Percentiles rank a stretch among this genome's conserved stretches.
These are phyloP conservation scores for Falciphora oryzae DNA, from an alignment of 2,329 filamentous ascomycete species.

Conservation along the genomic window DNA sequence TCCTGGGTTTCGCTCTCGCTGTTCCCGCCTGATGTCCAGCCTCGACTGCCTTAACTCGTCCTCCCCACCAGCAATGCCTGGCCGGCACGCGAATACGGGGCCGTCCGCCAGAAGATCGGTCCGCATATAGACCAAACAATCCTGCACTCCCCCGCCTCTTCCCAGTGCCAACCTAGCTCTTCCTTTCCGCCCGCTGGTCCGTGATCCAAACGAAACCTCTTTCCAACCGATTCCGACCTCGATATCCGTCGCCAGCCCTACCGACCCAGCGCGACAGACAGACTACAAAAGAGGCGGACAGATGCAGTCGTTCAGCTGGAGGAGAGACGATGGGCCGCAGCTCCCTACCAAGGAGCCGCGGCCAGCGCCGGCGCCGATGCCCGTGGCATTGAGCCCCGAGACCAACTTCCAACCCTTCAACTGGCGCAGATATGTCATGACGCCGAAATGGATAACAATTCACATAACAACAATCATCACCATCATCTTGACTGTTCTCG, in stretches of 20 bases:
- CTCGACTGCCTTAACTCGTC: no score
- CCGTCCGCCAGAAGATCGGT: no score
- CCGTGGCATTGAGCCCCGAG: neutral
- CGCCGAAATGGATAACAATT: conserved; percentile 15
- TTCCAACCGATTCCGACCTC: neutral
- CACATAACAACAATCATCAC: conserved; percentile 25
- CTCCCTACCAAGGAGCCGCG: neutral
- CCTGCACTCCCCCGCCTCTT: neutral
- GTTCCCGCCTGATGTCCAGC: no score
- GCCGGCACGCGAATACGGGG: neutral
- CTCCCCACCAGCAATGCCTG: no score
- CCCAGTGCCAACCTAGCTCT: no score
- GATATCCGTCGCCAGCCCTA: neutral
- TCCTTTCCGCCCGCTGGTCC: neutral
- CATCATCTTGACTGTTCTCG: conserved; percentile 24
- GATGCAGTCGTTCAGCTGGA: neutral
- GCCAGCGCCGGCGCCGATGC: no score
- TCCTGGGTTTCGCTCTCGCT: neutral
- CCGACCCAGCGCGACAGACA: neutral
- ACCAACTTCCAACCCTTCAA: neutral
- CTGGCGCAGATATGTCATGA: neutral
- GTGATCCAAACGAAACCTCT: no score
- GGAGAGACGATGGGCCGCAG: neutral
- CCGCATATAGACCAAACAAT: neutral
- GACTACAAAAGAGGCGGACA: neutral